Conservation (phyloP, 331 rosid genomes). For the Spiraea crenata region DNA sequence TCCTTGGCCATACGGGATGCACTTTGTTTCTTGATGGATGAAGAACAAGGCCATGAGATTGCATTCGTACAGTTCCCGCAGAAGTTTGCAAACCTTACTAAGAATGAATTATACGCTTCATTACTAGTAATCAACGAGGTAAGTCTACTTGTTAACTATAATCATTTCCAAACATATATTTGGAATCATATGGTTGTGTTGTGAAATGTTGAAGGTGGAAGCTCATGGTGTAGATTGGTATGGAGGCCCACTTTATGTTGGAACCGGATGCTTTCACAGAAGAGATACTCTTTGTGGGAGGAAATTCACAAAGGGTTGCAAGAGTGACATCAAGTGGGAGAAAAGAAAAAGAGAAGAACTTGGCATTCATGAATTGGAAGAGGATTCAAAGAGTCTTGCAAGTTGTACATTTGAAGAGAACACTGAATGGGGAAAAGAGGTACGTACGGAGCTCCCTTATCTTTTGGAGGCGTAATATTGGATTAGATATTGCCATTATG, state of each 20-base stretch:
- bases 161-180: neutral
- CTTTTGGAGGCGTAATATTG: no score
- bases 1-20: slow-evolving; percentile 23
- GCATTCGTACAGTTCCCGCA: slow-evolving; percentile 30
- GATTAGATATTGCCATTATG: no score
- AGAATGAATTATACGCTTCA: slow-evolving; percentile 20
- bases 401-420: slow-evolving; percentile 26
- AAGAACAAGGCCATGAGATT: slow-evolving; percentile 23
- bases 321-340: slow-evolving; percentile 15
- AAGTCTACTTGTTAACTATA: neutral
- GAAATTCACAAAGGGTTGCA: slow-evolving; percentile 7
- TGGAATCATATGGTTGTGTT: neutral
- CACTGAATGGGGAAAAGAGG: slow-evolving; percentile 34
- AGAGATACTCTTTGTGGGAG: slow-evolving; percentile 26
- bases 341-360: slow-evolving; percentile 5
- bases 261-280: slow-evolving; percentile 34
- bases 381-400: slow-evolving; percentile 24
- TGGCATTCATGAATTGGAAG: slow-evolving; percentile 20
- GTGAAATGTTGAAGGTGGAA: slow-evolving; percentile 14
- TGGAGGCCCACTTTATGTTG: slow-evolving; percentile 23
- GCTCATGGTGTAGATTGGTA: slow-evolving; percentile 9
- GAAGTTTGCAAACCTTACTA: slow-evolving; percentile 23
- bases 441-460: neutral
- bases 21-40: slow-evolving; percentile 30
- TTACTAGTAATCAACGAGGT: slow-evolving; percentile 1